A percentile compares a stretch with the other conserved stretches of the same genome.
Evolutionary conservation across 495 filamentous ascomycete genomes (phyloP).

Genomic region (Amphirosellinia nigrospora): DNA sequence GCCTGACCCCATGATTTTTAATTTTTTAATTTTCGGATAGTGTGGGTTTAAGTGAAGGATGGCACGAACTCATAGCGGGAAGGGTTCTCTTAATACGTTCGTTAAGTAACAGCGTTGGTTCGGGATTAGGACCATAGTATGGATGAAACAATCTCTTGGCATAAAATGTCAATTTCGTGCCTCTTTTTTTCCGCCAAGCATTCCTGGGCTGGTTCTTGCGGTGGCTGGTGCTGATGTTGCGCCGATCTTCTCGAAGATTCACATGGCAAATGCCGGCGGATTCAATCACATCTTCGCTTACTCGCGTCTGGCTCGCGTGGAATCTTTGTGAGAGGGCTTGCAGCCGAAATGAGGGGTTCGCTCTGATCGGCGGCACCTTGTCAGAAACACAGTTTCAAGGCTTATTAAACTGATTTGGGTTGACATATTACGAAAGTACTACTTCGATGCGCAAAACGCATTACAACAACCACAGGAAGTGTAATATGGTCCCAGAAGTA

Average conservation of each 20-base stretch:
- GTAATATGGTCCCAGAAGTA: no score
- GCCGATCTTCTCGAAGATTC: slow-evolving; percentile 9
- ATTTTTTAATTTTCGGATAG: not conserved
- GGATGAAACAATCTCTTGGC: slow-evolving; percentile 16
- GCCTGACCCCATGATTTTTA: not conserved
- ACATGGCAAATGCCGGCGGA: slow-evolving; percentile 21
- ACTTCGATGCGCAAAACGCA: not conserved
- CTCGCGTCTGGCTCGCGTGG: not conserved
- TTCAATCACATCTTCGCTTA: slow-evolving; percentile 5
- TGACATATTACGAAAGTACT: no score
- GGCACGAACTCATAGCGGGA: not conserved
- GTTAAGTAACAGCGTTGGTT: slow-evolving; percentile 1
- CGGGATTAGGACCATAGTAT: slow-evolving; percentile 2
- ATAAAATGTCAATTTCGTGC: not conserved
- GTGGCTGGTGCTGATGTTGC: slow-evolving; percentile 14
- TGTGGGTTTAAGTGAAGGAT: slow-evolving; percentile 7
- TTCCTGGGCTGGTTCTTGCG: not conserved
- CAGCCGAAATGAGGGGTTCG: slow-evolving; percentile 19
- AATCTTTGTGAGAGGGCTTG: not conserved
- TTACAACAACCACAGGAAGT: no score
- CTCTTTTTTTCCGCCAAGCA: not conserved
- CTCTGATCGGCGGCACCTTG: slow-evolving; percentile 4
- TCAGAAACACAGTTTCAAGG: not conserved
- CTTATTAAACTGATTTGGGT: not conserved
- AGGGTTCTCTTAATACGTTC: not conserved